These are phyloP conservation scores for Hypoxylon rickii DNA, from an alignment of 495 filamentous ascomycete genomes.

Conservation along the genomic window DNA sequence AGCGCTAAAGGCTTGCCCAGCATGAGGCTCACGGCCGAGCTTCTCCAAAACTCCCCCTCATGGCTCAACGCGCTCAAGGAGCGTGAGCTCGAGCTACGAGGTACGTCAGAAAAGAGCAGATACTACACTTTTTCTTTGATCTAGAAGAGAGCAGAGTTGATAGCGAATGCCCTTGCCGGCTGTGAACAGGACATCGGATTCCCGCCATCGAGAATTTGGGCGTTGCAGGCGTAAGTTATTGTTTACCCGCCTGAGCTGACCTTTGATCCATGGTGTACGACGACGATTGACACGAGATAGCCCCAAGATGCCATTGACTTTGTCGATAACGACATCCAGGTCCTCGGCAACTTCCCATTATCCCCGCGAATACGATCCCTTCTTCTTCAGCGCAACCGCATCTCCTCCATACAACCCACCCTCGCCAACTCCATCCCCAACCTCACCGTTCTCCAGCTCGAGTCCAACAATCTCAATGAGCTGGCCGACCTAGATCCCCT, in stretches of 20 bases:
- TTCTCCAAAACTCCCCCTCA: conserved; percentile 87
- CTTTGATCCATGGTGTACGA: neutral
- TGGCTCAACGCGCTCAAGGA: conserved; percentile 98
- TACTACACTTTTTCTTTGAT: conserved; percentile 77
- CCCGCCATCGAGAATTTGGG: conserved; percentile 97
- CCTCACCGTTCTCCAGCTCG: conserved; percentile 76
- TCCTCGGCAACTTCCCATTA: conserved; percentile 91
- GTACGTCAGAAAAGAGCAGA: conserved; percentile 99
- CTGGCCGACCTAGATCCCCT: conserved; percentile 88
- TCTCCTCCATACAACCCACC: conserved; percentile 75
- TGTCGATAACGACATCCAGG: conserved; percentile 94
- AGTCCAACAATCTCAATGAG: conserved; percentile 75
- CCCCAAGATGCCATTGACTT: conserved; percentile 94
- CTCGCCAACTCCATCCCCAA: conserved; percentile 76
- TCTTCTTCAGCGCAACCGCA: conserved; percentile 85
- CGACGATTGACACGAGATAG: conserved; percentile 36
- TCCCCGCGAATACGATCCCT: conserved; percentile 85
- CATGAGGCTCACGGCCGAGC: conserved; percentile 95
- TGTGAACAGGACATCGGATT: conserved; percentile 91
- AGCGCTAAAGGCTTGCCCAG: conserved; percentile 25
- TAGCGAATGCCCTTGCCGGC: conserved; percentile 62
- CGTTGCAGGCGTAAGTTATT: conserved; percentile 77
- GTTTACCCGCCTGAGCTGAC: conserved; percentile 18
- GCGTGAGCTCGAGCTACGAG: conserved; percentile 98
- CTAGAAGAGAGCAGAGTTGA: conserved; percentile 80